phyloP scores from a whole-genome alignment of 805 yeast species.

The Saccharomyces paradoxus region DNA sequence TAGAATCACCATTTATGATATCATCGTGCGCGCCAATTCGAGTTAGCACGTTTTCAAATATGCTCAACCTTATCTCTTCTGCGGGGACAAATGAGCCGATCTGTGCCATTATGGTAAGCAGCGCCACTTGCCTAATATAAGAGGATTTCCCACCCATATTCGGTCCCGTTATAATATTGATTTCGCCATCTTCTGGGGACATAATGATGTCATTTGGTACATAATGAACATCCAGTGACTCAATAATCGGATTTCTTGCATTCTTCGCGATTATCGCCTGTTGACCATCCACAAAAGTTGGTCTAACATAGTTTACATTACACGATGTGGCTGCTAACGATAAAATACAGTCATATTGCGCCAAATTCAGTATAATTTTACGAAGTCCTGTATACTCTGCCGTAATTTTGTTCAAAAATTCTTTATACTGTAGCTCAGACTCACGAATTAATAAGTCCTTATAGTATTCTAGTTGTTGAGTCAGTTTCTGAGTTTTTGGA shows the following conservation, averaged over 20 bases:
- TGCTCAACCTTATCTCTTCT: constrained; percentile 46
- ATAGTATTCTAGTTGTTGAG: constrained; percentile 50
- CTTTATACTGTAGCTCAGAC: constrained; percentile 22
- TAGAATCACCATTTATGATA: constrained; percentile 64
- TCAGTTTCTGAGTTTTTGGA: constrained; percentile 44
- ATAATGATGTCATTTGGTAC: constrained; percentile 62
- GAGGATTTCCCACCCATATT: constrained; percentile 61
- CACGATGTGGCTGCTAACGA: constrained; percentile 57
- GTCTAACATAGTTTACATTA: constrained; percentile 40
- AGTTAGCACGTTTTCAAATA: constrained; percentile 52
- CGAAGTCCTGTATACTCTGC: constrained; percentile 33
- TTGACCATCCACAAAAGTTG: constrained; percentile 39
- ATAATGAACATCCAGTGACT: constrained; percentile 39
- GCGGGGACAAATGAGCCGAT: constrained; percentile 49
- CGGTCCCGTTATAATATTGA: constrained; percentile 56
- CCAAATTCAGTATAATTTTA: constrained; percentile 39
- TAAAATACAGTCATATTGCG: constrained; percentile 56
- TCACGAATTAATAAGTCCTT: constrained; percentile 39
- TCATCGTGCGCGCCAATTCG: constrained; percentile 83
- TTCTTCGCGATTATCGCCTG: constrained; percentile 43
- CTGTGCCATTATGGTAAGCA: constrained; percentile 46
- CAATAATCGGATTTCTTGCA: constrained; percentile 64
- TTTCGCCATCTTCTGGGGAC: constrained; percentile 39
- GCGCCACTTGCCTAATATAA: constrained; percentile 44
- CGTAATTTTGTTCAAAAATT: constrained; percentile 34